Conservation (phyloP, 2,329 filamentous ascomycete genomes). For the Pestalotiopsis fici region DNA sequence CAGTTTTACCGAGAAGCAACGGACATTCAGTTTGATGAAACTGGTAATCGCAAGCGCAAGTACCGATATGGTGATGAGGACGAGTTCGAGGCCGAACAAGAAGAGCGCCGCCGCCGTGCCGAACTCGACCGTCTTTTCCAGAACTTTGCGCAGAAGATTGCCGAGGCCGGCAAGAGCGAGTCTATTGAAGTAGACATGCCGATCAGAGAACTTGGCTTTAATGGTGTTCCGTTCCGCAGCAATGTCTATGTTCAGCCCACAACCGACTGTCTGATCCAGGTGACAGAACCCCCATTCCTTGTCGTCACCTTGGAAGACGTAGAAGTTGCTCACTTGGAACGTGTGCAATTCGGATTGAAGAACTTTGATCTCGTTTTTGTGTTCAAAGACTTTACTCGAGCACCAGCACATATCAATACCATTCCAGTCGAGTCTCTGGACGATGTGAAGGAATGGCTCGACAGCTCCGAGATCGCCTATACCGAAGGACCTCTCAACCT, state of each 20-base stretch:
- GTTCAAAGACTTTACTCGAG: conserved; percentile 93
- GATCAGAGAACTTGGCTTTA: conserved; percentile 94
- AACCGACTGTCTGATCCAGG: conserved; percentile 94
- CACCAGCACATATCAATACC: conserved; percentile 94
- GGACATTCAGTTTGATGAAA: conserved; percentile 98
- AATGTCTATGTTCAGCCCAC: conserved; percentile 96
- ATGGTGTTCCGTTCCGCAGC: conserved; percentile 92
- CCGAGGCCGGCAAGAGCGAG: conserved; percentile 89
- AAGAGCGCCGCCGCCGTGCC: conserved; percentile 87
- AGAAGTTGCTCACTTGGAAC: conserved; percentile 92
- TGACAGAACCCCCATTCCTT: conserved; percentile 96
- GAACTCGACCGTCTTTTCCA: conserved; percentile 96
- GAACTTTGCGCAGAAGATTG: conserved; percentile 94
- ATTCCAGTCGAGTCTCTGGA: conserved; percentile 95
- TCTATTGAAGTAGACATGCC: conserved; percentile 94
- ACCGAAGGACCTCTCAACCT: conserved; percentile 94
- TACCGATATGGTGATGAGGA: conserved; percentile 98
- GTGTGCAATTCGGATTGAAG: conserved; percentile 94
- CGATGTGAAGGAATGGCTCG: conserved; percentile 95
- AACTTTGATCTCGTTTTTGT: conserved; percentile 99
- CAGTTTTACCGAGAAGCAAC: conserved; percentile 98
- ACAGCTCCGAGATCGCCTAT: conserved; percentile 92
- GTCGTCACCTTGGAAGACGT: conserved; percentile 95
- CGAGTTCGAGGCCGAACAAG: conserved; percentile 97
- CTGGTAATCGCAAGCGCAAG: conserved; percentile 95